Percentiles rank a stretch among this genome's conserved stretches.
phyloP scores from a whole-genome alignment of 1,284 basidiomycete species.

The Heterobasidion occidentale region DNA sequence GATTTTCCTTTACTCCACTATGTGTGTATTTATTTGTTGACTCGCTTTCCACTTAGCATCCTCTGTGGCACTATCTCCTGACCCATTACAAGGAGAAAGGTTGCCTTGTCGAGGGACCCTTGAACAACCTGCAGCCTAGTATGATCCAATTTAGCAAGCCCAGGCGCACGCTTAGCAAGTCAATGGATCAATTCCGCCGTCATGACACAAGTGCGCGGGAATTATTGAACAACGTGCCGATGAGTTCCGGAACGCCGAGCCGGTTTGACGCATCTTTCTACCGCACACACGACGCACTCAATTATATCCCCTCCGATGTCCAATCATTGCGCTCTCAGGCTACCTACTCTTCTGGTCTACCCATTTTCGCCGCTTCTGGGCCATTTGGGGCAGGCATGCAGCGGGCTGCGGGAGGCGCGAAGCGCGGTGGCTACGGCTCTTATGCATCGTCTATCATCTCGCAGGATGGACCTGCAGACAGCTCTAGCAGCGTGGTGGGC shows the following conservation, averaged over 20 bases:
- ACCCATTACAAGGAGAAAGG: conserved; percentile 98
- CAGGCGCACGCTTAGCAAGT: conserved; percentile 74
- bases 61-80: conserved; percentile 96
- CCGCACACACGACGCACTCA: conserved; percentile 88
- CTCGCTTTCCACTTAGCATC: conserved; percentile 55
- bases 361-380: conserved; percentile 69
- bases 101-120: conserved; percentile 91
- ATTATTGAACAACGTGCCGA: conserved; percentile 43
- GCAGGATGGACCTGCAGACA: conserved; percentile 66
- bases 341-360: conserved; percentile 85
- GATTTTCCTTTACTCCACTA: conserved; percentile 17
- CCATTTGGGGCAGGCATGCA: conserved; percentile 61
- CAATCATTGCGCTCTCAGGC: conserved; percentile 93
- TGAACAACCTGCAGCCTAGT: conserved; percentile 93
- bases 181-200: conserved; percentile 85
- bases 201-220: conserved; percentile 83
- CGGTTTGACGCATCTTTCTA: conserved; percentile 94
- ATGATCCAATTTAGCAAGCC: conserved; percentile 99
- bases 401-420: conserved; percentile 47
- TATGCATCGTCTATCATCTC: conserved; percentile 91
- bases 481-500: conserved; percentile 52
- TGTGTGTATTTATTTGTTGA: conserved; percentile 7
- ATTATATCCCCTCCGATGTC: conserved; percentile 92
- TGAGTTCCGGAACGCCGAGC: conserved; percentile 73
- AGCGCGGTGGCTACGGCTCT: conserved; percentile 72